Conservation (phyloP, 805 yeast species). For the Candida vaughaniae region DNA sequence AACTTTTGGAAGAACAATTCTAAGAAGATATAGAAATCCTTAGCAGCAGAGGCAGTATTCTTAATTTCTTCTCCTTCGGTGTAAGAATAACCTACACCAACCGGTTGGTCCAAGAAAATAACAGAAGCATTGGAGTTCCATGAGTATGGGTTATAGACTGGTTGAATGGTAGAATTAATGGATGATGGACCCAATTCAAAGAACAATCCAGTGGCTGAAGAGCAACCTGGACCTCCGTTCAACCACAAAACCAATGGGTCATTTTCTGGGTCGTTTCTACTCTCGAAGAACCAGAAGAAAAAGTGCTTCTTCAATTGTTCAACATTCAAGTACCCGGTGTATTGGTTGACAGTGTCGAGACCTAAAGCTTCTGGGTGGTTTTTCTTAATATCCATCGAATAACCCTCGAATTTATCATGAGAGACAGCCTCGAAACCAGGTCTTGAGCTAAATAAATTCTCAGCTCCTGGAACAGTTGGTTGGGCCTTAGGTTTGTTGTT, state of each 20-base stretch:
- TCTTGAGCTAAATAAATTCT: background rate
- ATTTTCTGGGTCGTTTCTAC: conserved; percentile 78
- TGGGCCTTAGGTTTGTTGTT: conserved; percentile 1
- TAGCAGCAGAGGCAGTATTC: conserved; percentile 78
- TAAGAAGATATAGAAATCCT: conserved; percentile 82
- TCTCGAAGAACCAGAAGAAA: conserved; percentile 92
- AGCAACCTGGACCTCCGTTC: conserved; percentile 97
- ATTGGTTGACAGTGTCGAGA: conserved; percentile 36
- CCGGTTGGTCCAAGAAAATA: conserved; percentile 91
- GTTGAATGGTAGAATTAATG: conserved; percentile 62
- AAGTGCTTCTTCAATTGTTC: conserved; percentile 60
- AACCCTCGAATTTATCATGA: conserved; percentile 21
- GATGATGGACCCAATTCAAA: conserved; percentile 91
- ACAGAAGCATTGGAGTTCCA: conserved; percentile 93
- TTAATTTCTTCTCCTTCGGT: conserved; percentile 60
- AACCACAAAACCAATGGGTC: conserved; percentile 92
- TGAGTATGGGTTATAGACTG: conserved; percentile 76
- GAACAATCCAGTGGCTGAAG: conserved; percentile 84
- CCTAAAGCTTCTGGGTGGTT: conserved; percentile 36
- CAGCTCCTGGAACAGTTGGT: background rate
- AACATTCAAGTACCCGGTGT: conserved; percentile 40
- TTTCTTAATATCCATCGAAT: conserved; percentile 30
- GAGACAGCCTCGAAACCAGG: conserved; percentile 19
- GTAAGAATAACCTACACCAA: conserved; percentile 87
- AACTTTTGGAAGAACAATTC: conserved; percentile 80